These are phyloP conservation scores for Cryoendolithus antarcticus DNA, from an alignment of 2,329 filamentous ascomycete genomes.

Conservation along the genomic window DNA sequence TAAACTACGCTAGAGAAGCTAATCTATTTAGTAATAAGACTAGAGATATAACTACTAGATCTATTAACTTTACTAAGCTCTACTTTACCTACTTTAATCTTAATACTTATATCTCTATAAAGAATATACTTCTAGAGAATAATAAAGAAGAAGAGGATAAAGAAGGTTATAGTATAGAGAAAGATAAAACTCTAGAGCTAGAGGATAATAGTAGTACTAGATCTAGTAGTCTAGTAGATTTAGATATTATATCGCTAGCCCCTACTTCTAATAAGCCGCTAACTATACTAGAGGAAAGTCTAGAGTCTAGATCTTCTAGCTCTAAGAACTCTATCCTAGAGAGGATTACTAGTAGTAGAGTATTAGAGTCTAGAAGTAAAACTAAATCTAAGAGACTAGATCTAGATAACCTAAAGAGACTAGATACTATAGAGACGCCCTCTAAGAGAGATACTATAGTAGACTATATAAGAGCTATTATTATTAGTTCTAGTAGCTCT, in stretches of 20 bases:
- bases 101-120: neutral
- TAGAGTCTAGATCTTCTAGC: neutral
- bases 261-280: too few relatives aligned
- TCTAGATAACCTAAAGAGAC: neutral
- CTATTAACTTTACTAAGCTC: slow-evolving; percentile 1
- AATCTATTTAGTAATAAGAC: slow-evolving; percentile 3
- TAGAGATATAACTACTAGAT: slow-evolving; percentile 2
- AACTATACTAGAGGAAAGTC: neutral
- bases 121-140: neutral
- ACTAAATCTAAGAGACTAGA: neutral
- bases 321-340: neutral
- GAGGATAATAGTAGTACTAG: neutral
- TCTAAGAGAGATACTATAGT: neutral
- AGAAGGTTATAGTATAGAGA: neutral
- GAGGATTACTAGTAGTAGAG: slow-evolving; percentile 1
- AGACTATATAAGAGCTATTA: neutral
- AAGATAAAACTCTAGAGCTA: neutral
- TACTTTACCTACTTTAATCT: slow-evolving; percentile 5
- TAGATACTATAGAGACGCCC: neutral
- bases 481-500: neutral
- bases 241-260: slow-evolving; percentile 1
- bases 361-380: neutral
- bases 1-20: slow-evolving; percentile 1
- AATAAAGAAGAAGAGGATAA: neutral
- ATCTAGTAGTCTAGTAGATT: neutral